phyloP scores from a whole-genome alignment of 306 rosid genomes.

The Castanea crenata region DNA sequence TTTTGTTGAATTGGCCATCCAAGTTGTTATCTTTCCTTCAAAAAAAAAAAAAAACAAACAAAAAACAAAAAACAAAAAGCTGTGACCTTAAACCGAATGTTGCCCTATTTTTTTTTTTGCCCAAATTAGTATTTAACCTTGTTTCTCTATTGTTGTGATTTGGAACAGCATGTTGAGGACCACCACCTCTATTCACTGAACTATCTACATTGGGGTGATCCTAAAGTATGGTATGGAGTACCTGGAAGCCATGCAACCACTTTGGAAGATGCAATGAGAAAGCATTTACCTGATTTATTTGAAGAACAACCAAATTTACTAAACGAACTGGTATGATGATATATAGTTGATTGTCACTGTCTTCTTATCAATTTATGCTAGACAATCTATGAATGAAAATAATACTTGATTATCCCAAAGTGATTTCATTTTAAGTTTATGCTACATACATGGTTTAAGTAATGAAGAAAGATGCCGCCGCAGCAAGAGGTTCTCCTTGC shows the following conservation, averaged over 20 bases:
- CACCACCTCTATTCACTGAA: constrained; percentile 95
- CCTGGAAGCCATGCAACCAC: constrained; percentile 72
- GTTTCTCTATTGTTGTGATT: constrained; percentile 23
- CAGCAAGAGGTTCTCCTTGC: too few relatives aligned
- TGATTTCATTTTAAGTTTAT: neutral
- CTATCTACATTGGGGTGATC: constrained; percentile 90
- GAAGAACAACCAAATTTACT: constrained; percentile 93
- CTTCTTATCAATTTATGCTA: neutral
- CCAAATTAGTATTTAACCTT: neutral
- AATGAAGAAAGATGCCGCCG: neutral
- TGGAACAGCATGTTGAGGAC: constrained; percentile 93
- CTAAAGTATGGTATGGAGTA: constrained; percentile 96
- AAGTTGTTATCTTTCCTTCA: neutral
- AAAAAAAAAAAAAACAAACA: too few relatives aligned
- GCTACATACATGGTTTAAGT: neutral
- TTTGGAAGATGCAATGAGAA: constrained; percentile 80
- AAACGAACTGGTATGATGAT: constrained; percentile 73
- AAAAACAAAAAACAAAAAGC: too few relatives aligned
- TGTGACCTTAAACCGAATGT: neutral
- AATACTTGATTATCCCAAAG: neutral
- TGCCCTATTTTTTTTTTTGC: neutral
- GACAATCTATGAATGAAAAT: neutral
- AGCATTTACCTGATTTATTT: constrained; percentile 80
- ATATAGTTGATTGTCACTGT: neutral
- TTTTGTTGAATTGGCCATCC: neutral